Conservation (phyloP, 208 protist genomes). For the Porcisia hertigi region DNA sequence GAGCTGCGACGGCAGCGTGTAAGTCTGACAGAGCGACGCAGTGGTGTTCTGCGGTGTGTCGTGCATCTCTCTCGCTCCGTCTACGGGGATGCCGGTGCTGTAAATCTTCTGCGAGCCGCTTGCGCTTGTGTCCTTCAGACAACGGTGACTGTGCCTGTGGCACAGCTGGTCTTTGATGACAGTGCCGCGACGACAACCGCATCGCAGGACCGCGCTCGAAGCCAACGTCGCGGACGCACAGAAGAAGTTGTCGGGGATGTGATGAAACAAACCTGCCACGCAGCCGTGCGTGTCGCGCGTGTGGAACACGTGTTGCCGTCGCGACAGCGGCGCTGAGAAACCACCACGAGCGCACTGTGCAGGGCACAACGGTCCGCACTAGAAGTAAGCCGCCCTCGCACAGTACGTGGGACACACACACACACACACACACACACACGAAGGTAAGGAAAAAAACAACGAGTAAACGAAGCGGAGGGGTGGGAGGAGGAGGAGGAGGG, state of each 20-base stretch:
- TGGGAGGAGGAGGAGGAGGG: neutral
- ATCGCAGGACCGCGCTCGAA: neutral
- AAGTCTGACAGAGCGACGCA: constrained; percentile 14
- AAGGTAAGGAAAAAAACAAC: no score
- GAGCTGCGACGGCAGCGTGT: neutral
- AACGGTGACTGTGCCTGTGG: constrained; percentile 11
- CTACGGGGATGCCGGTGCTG: constrained; percentile 28
- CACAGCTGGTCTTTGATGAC: neutral
- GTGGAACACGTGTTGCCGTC: constrained; percentile 32
- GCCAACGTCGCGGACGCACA: neutral
- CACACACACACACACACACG: neutral
- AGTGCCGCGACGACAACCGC: neutral
- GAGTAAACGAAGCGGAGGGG: neutral
- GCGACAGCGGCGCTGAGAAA: constrained; percentile 1
- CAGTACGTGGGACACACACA: no score
- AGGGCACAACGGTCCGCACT: no score
- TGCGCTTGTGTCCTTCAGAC: constrained; percentile 29
- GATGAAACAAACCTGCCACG: constrained; percentile 19
- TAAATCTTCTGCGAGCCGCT: constrained; percentile 28
- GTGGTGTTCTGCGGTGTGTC: constrained; percentile 30
- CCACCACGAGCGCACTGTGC: neutral
- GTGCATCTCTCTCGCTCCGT: constrained; percentile 31
- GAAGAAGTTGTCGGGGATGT: neutral
- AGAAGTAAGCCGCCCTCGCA: no score
- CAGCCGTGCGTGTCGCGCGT: constrained; percentile 23